Evolutionary conservation across 805 yeast genomes (phyloP).

Genomic region (Metschnikowia lunata): DNA sequence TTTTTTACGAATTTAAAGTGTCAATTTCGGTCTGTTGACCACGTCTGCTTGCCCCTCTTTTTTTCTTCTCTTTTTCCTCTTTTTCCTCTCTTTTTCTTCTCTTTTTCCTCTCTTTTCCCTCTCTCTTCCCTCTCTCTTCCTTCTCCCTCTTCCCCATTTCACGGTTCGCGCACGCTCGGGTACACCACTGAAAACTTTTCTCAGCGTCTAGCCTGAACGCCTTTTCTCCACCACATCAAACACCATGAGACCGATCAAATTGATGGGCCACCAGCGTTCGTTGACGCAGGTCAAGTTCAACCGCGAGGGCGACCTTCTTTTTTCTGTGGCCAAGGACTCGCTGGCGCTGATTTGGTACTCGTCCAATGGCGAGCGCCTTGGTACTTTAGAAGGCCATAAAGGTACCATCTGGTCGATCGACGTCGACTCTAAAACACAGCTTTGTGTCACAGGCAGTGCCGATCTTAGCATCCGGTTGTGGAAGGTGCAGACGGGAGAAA

Average conservation of each 20-base stretch:
- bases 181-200: constrained; percentile 1
- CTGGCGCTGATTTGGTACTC: constrained; percentile 92
- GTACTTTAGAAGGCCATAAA: constrained; percentile 76
- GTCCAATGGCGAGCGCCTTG: constrained; percentile 92
- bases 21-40: too few species aligned
- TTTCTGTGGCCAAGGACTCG: constrained; percentile 89
- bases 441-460: constrained; percentile 84
- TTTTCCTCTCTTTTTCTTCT: too few species aligned
- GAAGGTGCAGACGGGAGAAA: constrained; percentile 75
- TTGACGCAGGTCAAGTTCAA: constrained; percentile 94
- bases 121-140: too few species aligned
- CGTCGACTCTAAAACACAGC: constrained; percentile 63
- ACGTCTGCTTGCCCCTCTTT: too few species aligned
- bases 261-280: constrained; percentile 97
- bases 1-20: too few species aligned
- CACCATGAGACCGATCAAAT: constrained; percentile 48
- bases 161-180: constrained; percentile 6
- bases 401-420: constrained; percentile 97
- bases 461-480: constrained; percentile 83
- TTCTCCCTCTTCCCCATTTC: not conserved
- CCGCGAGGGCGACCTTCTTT: constrained; percentile 89
- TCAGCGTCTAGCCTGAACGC: not conserved
- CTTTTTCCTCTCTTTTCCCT: too few species aligned
- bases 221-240: not conserved
- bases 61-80: too few species aligned